Evolutionary conservation across 345 rosid species (phyloP), one percentile per base, ranked within the genome.

Genomic region (Populus alba): DNA sequence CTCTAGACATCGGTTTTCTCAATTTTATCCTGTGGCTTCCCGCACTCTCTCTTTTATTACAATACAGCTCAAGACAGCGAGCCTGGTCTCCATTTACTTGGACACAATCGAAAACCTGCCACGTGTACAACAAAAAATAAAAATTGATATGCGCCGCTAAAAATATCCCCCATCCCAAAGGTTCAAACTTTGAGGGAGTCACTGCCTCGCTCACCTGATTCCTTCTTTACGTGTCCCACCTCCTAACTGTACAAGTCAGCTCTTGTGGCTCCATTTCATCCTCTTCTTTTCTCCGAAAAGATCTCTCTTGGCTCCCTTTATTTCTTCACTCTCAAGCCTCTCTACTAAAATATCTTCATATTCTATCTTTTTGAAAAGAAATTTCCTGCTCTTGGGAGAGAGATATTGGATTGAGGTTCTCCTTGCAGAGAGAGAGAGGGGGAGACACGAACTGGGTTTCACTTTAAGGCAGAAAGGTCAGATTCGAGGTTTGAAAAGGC

Each of bases 231-330:
- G 45, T 41, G 45, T 41, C 45, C 45, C 45, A 41, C 45, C 3
- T 41, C 13, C 45, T 33, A 68, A 68, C 6, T 5, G 8, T 41
- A 70, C 22, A 35, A 22, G 55, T 33, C 18, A 23, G 25, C 43
- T 6, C 6, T 10, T 17, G 66, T 71, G 81, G 81, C 81, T 66
- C 57, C 43, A 47, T 78, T 53, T 66, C 72, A 65, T 37, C 81
- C 81, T 78, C 81, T 51, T 7, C 66, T 49, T 72, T 71, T 62
- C 12, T 27, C 39, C 35, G 11, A 7, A 67, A 51, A 75, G 31
- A 66, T 33, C 45, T 65, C 12, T 18, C 16, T 11, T 59, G 27
- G 27, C 55, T 23, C 3, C 37, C 5, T 7, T 57, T 70, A 8
- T 3, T 8, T 51, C 37, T n/a, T 74, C 63, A 13, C 15, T 17